Base-by-base conservation (phyloP, 2,329 filamentous ascomycete species). In the Apiospora marii region DNA sequence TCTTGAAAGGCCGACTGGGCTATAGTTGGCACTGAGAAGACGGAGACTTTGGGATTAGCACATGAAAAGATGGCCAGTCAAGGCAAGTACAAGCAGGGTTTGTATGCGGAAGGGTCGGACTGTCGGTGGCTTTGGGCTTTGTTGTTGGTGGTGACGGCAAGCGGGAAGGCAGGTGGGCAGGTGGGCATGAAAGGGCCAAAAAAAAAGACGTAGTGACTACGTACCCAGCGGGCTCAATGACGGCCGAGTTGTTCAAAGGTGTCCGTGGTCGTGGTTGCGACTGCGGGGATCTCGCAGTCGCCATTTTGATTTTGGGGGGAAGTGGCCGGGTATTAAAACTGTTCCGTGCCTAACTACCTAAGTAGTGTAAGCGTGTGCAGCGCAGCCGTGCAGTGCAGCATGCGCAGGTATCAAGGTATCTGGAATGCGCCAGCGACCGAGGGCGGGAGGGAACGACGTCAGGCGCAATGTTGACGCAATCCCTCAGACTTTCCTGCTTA, bases 401-500 rank as follows among this genome's bases (percentile, higher is more conserved):
- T 37, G 53, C 53, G 53, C 53, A 61, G 16, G 53, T 61, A 64
- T 64, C 58, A 41, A 64, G 19, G 58, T 64, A 64, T 64, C 22
- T 61, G 58, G 58, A n/a, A 24, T 64, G 58, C 30, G 34, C 37
- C n/a, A 22, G 19, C 30, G 34, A 61, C 53, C 53, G 53, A 37
- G 19, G 34, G 58, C 58, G 58, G 58, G 58, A 64, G 58, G 16
- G 53, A 61, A 24, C 58, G 58, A 64, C 58, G 58, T 64, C 58
- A 64, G 58, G 30, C 58, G 58, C 58, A 64, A n/a, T 64, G 34
- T 64, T 64, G 58, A 64, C 58, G 58, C 58, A 64, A 64, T 64
- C 58, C 41, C 58, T 41, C 41, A 24, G 58, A 14, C 58, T 64
- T 64, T 41, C 58, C 58, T 64, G 58, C 58, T 64, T 64, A 64